Percentiles rank a stretch among this genome's conserved stretches.
Conservation (phyloP, 495 filamentous ascomycete genomes). For the Aspergillus funiculosus region DNA sequence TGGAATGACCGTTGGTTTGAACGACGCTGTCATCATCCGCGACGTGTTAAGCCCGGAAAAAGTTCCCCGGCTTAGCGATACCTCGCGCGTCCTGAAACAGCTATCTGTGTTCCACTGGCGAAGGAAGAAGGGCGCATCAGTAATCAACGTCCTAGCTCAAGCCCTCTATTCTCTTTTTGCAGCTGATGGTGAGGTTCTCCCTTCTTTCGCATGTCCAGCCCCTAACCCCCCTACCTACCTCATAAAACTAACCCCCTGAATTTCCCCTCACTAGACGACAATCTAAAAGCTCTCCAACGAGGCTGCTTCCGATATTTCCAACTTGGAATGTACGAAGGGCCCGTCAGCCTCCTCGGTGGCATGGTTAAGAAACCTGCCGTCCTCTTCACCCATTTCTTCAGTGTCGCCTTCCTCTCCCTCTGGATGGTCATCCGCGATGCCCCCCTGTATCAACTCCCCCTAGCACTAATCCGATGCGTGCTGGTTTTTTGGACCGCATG, state of each 20-base stretch:
- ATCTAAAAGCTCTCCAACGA: conserved; percentile 73
- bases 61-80: conserved; percentile 66
- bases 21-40: conserved; percentile 73
- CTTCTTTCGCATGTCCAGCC: too few species aligned
- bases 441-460: conserved; percentile 54
- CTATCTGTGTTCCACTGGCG: conserved; percentile 81
- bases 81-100: conserved; percentile 54
- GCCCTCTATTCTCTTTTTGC: conserved; percentile 89
- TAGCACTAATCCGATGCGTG: conserved; percentile 54
- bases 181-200: conserved; percentile 54
- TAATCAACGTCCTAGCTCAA: conserved; percentile 94
- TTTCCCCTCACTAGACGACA: conserved; percentile 43
- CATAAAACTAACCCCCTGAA: conserved; percentile 8
- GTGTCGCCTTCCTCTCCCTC: conserved; percentile 82
- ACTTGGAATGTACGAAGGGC: conserved; percentile 67
- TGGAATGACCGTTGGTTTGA: conserved; percentile 93
- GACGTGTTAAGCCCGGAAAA: conserved; percentile 60
- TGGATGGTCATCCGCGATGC: conserved; percentile 62
- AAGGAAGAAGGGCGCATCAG: conserved; percentile 70
- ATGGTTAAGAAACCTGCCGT: conserved; percentile 71
- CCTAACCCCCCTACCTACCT: not conserved
- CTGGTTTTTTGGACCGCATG: conserved; percentile 82
- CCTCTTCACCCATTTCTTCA: conserved; percentile 90
- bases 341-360: conserved; percentile 77
- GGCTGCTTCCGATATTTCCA: conserved; percentile 95